Conservation (phyloP, 73 alveolate species). For the Blepharisma stoltei region DNA sequence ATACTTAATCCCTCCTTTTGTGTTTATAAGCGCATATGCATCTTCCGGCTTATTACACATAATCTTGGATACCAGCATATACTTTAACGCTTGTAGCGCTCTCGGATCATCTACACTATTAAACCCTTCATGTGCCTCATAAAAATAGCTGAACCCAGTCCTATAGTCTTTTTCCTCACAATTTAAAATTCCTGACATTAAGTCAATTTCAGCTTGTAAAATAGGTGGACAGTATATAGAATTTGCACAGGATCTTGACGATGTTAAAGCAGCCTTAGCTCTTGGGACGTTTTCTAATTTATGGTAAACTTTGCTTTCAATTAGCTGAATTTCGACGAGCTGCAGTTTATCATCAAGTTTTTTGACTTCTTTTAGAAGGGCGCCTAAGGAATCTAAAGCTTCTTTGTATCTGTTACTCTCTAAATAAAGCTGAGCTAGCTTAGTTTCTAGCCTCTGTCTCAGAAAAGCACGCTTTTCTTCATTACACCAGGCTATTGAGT, state of each 20-base stretch:
- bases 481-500: conserved; percentile 53
- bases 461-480: conserved; percentile 53
- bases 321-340: conserved; percentile 48
- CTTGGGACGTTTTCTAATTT: conserved; percentile 49
- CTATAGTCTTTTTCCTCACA: conserved; percentile 81
- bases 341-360: conserved; percentile 54
- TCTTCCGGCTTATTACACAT: conserved; percentile 70
- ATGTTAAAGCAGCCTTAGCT: conserved; percentile 75
- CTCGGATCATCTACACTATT: conserved; percentile 54
- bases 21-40: conserved; percentile 59
- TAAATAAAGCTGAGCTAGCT: conserved; percentile 47
- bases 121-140: conserved; percentile 79
- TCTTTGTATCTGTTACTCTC: conserved; percentile 39
- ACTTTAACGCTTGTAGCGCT: conserved; percentile 50
- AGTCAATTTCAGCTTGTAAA: conserved; percentile 80
- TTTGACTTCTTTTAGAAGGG: conserved; percentile 46
- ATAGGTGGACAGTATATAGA: conserved; percentile 73
- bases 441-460: conserved; percentile 57
- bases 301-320: conserved; percentile 58
- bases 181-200: conserved; percentile 72
- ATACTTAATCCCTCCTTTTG: conserved; percentile 50
- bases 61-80: conserved; percentile 75
- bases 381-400: conserved; percentile 35
- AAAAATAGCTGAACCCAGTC: conserved; percentile 81
- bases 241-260: conserved; percentile 74